Evolutionary conservation across 257 asterid genomes (phyloP).

Genomic region (Coffea canephora): DNA sequence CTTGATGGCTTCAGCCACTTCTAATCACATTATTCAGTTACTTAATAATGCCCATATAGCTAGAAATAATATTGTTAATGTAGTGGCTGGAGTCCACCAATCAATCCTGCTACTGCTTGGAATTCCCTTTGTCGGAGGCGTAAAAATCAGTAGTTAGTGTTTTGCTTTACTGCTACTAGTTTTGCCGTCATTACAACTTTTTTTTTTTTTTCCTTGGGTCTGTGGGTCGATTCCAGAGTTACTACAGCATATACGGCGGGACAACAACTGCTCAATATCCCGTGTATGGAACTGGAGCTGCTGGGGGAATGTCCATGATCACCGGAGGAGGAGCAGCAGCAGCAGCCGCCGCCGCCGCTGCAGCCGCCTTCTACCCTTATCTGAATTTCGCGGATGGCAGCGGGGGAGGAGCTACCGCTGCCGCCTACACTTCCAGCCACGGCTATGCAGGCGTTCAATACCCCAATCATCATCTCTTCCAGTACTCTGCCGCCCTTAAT

Average conservation of each 20-base stretch:
- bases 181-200: not conserved
- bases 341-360: slow-evolving; percentile 11
- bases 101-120: too few relatives aligned
- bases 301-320: slow-evolving; percentile 45
- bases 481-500: slow-evolving; percentile 52
- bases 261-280: slow-evolving; percentile 53
- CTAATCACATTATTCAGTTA: too few relatives aligned
- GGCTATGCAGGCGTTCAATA: slow-evolving; percentile 59
- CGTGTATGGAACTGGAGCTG: slow-evolving; percentile 59
- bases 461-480: slow-evolving; percentile 70
- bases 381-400: slow-evolving; percentile 63
- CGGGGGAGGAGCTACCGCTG: slow-evolving; percentile 37
- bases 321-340: slow-evolving; percentile 38
- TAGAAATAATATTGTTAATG: too few relatives aligned
- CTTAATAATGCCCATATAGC: too few relatives aligned
- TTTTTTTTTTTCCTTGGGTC: too few relatives aligned
- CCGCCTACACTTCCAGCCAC: slow-evolving; percentile 53
- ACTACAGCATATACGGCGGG: slow-evolving; percentile 81
- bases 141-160: too few relatives aligned
- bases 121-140: too few relatives aligned
- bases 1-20: too few relatives aligned
- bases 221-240: slow-evolving; percentile 40
- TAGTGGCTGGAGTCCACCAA: too few relatives aligned
- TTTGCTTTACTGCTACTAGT: too few relatives aligned
- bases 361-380: slow-evolving; percentile 68